Evolutionary conservation across 2,329 filamentous ascomycete genomes (phyloP).

Genomic region (Tetracladium maxilliforme): DNA sequence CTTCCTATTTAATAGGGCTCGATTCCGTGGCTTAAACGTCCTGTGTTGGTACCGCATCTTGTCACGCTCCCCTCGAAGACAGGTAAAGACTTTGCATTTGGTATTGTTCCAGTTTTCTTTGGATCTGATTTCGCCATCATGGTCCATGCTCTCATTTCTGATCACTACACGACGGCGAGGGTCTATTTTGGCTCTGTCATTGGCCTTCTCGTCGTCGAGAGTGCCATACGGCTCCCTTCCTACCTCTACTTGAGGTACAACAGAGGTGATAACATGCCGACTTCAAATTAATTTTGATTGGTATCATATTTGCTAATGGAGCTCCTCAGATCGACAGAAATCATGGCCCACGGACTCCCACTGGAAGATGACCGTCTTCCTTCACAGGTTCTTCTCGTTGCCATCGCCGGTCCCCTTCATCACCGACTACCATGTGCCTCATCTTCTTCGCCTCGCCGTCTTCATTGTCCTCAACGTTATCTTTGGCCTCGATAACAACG

Average conservation of each 20-base stretch:
- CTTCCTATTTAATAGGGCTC: no score
- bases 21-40: no score
- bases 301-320: background rate
- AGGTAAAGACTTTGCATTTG: no score
- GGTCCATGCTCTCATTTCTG: slow-evolving; percentile 3
- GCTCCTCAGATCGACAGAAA: slow-evolving; percentile 1
- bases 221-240: slow-evolving; percentile 4
- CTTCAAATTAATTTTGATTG: background rate
- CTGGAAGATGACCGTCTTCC: slow-evolving; percentile 3
- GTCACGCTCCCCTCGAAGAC: no score
- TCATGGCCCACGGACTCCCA: slow-evolving; percentile 3
- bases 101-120: no score
- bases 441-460: slow-evolving; percentile 7
- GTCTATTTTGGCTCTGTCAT: slow-evolving; percentile 6
- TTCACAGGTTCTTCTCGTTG: slow-evolving; percentile 5
- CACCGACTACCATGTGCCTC: slow-evolving; percentile 5
- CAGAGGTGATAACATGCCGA: slow-evolving; percentile 3
- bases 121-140: background rate
- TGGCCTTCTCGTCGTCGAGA: slow-evolving; percentile 9
- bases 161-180: slow-evolving; percentile 5
- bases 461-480: slow-evolving; percentile 10
- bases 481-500: slow-evolving; percentile 8
- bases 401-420: slow-evolving; percentile 6
- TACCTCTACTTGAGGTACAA: slow-evolving; percentile 5
- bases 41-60: no score